Evolutionary conservation across 306 rosid species (phyloP).

Genomic region (Begonia masoniana): DNA sequence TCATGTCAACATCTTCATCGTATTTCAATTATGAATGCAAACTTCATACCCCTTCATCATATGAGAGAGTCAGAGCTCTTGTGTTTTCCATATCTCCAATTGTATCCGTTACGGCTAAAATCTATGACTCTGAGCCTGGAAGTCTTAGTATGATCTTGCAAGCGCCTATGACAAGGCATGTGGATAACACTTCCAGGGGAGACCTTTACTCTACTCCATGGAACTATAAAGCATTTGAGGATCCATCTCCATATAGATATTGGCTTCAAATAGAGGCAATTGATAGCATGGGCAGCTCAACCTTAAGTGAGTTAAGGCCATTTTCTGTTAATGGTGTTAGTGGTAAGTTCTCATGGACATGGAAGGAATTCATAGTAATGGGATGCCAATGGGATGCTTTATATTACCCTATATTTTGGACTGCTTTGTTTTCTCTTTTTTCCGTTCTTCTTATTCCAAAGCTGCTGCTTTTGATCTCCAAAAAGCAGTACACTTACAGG

Average conservation of each 20-base stretch:
- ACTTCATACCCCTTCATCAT: slow-evolving; percentile 33
- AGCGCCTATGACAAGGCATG: slow-evolving; percentile 36
- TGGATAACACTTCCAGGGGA: slow-evolving; percentile 42
- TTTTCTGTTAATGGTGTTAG: slow-evolving; percentile 71
- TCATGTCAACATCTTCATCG: slow-evolving; percentile 46
- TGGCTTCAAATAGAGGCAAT: slow-evolving; percentile 83
- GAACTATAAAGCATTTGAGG: slow-evolving; percentile 84
- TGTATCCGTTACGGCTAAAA: slow-evolving; percentile 46
- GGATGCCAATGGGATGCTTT: slow-evolving; percentile 79
- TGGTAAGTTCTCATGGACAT: slow-evolving; percentile 64
- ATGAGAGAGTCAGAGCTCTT: slow-evolving; percentile 56
- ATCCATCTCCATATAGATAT: slow-evolving; percentile 58
- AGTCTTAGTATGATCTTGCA: slow-evolving; percentile 41
- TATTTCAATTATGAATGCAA: slow-evolving; percentile 50
- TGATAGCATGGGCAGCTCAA: slow-evolving; percentile 48
- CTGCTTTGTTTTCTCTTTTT: slow-evolving; percentile 29
- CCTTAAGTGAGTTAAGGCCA: slow-evolving; percentile 65
- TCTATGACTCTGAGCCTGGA: slow-evolving; percentile 60
- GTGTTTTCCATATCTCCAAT: slow-evolving; percentile 64
- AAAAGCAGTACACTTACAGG: slow-evolving; percentile 44
- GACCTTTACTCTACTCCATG: slow-evolving; percentile 68
- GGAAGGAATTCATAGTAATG: slow-evolving; percentile 84
- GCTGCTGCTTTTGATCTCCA: slow-evolving; percentile 41
- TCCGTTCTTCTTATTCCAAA: slow-evolving; percentile 64
- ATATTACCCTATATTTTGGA: slow-evolving; percentile 68